phyloP scores from a whole-genome alignment of 768 basidiomycete genomes.

The Tulasnella sp. region DNA sequence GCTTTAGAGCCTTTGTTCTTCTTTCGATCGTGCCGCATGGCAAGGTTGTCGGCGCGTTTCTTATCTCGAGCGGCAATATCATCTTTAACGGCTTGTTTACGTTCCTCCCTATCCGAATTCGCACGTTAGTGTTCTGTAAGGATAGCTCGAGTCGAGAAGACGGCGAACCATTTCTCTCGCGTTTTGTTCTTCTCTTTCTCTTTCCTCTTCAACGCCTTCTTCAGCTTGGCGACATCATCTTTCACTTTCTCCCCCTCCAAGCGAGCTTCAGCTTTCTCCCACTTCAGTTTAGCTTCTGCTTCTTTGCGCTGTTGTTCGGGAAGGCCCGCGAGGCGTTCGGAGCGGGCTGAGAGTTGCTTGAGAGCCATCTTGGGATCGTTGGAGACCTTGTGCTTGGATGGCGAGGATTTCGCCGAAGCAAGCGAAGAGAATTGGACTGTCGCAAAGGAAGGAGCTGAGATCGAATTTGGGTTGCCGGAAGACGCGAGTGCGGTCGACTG shows the following conservation, averaged over 20 bases:
- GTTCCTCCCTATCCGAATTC: slow-evolving; percentile 58
- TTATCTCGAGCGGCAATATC: slow-evolving; percentile 81
- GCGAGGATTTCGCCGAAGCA: neutral
- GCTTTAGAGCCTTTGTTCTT: slow-evolving; percentile 53
- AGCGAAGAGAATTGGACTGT: slow-evolving; percentile 64
- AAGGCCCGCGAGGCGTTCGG: slow-evolving; percentile 65
- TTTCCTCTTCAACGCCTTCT: slow-evolving; percentile 87
- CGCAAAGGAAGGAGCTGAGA: slow-evolving; percentile 34
- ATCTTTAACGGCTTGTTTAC: slow-evolving; percentile 67
- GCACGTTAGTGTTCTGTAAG: neutral
- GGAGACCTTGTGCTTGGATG: slow-evolving; percentile 53
- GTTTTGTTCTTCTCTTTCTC: slow-evolving; percentile 84
- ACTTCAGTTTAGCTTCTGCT: slow-evolving; percentile 74
- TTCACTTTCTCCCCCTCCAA: slow-evolving; percentile 86
- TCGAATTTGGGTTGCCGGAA: slow-evolving; percentile 24
- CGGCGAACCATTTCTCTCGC: slow-evolving; percentile 73
- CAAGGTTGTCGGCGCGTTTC: slow-evolving; percentile 87
- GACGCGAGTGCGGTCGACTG: slow-evolving; percentile 15
- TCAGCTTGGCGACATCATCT: slow-evolving; percentile 76
- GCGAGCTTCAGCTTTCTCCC: slow-evolving; percentile 82
- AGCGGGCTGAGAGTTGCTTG: slow-evolving; percentile 64
- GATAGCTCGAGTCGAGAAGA: neutral
- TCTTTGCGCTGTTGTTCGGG: slow-evolving; percentile 78
- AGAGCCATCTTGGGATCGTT: slow-evolving; percentile 84
- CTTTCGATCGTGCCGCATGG: slow-evolving; percentile 69